Evolutionary conservation across 2,329 filamentous ascomycete genomes (phyloP).

Genomic region (Trichoderma koningiopsis): DNA sequence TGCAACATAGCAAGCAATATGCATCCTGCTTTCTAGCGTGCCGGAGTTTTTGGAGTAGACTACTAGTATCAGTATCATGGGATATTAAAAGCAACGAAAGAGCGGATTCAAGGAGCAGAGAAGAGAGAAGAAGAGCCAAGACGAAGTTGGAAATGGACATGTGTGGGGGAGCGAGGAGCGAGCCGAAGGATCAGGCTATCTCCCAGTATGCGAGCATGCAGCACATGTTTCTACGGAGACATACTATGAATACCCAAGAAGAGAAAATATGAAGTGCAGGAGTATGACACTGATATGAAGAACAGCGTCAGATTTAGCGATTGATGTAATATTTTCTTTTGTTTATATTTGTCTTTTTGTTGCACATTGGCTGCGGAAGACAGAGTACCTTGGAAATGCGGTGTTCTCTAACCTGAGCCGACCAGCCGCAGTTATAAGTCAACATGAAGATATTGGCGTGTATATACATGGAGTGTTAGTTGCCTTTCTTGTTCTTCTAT

Average conservation of each 20-base stretch:
- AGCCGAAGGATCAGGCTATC: constrained; percentile 1
- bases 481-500: background rate
- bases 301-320: constrained; percentile 20
- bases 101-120: background rate
- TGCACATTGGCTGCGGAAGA: constrained; percentile 7
- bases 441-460: background rate
- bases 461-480: background rate
- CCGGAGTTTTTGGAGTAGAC: constrained; percentile 6
- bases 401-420: background rate
- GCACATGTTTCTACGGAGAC: constrained; percentile 1
- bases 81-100: background rate
- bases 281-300: constrained; percentile 15
- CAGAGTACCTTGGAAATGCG: background rate
- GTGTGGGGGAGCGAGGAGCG: background rate
- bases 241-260: constrained; percentile 21
- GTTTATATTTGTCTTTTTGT: background rate
- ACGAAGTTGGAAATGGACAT: background rate
- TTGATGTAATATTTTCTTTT: constrained; percentile 14
- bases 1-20: background rate
- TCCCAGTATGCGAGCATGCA: constrained; percentile 3
- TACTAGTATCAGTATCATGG: background rate
- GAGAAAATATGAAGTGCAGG: constrained; percentile 9
- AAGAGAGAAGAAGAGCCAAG: background rate
- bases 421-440: background rate
- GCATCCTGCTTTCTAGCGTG: constrained; percentile 4